Evolutionary conservation across 2,329 filamentous ascomycete species (phyloP), one percentile per base, ranked within the genome.

Genomic region (Penicillium sp.): DNA sequence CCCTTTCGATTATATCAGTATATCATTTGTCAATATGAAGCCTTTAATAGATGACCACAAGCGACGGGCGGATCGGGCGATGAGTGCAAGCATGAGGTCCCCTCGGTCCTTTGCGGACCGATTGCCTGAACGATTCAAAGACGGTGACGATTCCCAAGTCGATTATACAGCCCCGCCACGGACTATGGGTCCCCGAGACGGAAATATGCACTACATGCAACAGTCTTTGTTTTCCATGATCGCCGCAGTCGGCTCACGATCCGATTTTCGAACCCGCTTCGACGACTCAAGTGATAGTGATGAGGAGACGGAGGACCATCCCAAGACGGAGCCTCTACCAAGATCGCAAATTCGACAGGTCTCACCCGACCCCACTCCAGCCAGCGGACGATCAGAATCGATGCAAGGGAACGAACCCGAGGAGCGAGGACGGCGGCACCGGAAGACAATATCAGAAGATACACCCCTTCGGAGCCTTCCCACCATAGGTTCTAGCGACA

Each of bases 171-270:
- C 81, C 45, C 78, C 81, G 2, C 79, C 76, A n/a, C 63, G 58
- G 30, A 65, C 61, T 36, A 57, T 57, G 46, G 61, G 61, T 13
- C 70, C 71, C n/a, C 64, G 67, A 31, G 73, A 73, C 50, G 69
- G 73, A 46, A 73, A 76, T 39, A 67, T 76, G 43, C 74, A 79
- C 54, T 90, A 91, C 65, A 90, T 95, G 85, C 94, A 96, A 71
- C 92, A 96, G 77, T 95, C 90, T 58, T 86, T 97, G 49, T 95
- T 96, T 70, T 91, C 90, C 48, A 83, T 97, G 74, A 92, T 97
- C 60, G 89, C 92, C 6, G 90, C 90, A 14, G 90, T 90, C 33
- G 90, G 91, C 6, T 92, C 90, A 27, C 85, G 84, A 53, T 86
- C 88, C 46, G 88, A 95, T 72, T 91, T 95, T 66, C 86, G 89